These are phyloP conservation scores for Hemisphaericaspora lyxosophila DNA, from an alignment of 1,139 yeast genomes.

Conservation along the genomic window DNA sequence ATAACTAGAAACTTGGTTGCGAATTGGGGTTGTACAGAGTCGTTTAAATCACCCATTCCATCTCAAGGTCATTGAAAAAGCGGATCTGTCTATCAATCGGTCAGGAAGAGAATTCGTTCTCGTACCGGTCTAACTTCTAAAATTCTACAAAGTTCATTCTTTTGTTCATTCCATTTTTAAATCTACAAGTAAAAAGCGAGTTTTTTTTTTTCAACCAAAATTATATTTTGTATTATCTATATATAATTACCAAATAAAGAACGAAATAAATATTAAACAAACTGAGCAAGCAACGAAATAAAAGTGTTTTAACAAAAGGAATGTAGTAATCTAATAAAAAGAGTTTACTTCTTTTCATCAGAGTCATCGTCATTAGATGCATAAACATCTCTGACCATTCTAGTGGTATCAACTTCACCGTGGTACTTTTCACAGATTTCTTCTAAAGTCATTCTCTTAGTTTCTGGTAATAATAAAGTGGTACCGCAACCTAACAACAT, in stretches of 20 bases:
- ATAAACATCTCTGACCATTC: slow-evolving; percentile 37
- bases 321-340: neutral
- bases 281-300: slow-evolving; percentile 3
- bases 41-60: no score
- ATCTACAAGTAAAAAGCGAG: no score
- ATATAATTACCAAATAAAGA: slow-evolving; percentile 4
- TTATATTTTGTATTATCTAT: slow-evolving; percentile 4
- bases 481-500: slow-evolving; percentile 75
- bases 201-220: no score
- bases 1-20: no score
- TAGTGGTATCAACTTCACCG: slow-evolving; percentile 64
- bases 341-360: slow-evolving; percentile 10
- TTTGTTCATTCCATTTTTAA: no score
- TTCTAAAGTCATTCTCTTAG: slow-evolving; percentile 86
- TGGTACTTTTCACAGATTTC: slow-evolving; percentile 75
- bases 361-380: slow-evolving; percentile 30
- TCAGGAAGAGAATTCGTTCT: no score
- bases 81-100: no score
- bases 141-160: no score
- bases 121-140: no score
- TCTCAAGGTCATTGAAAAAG: no score
- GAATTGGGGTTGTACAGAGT: no score
- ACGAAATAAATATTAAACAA: slow-evolving; percentile 1
- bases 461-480: slow-evolving; percentile 77
- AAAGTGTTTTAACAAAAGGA: neutral